Base-by-base conservation (phyloP, 2,329 filamentous ascomycete species). In the Pseudocercospora macadamiae region DNA sequence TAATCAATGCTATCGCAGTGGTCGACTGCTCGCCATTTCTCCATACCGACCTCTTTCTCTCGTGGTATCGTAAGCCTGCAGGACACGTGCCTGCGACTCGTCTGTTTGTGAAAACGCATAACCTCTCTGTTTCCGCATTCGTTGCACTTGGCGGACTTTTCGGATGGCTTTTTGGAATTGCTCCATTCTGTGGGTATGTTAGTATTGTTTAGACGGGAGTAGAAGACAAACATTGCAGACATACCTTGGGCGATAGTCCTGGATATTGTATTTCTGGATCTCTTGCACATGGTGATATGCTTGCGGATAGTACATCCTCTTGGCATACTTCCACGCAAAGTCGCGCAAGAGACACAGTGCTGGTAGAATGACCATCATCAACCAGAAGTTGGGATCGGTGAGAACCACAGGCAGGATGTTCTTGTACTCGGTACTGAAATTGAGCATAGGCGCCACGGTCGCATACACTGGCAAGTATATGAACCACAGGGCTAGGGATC, bases 211-310 rank as follows among this genome's bases (percentile, higher is more conserved):
- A n/a, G n/a, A n/a, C n/a, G n/a, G n/a, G n/a, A n/a, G n/a, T n/a
- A n/a, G n/a, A n/a, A n/a, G n/a, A n/a, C n/a, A n/a, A n/a, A n/a
- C n/a, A n/a, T n/a, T n/a, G n/a, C n/a, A n/a, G n/a, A 80, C 83
- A 67, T 84, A 93, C 90, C 95, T 88, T 62, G 95, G 95, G 72
- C 95, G 84, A 77, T 99, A 99, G 79, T 99, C 95, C 79, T 99
- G 95, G 61, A 99, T 96, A 70, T 99, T 99, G 80, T 97, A 99
- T 79, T 99, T 99, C 76, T 99, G 95, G 68, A 99, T 99, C 79
- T 99, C 95, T 77, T 99, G 95, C 64, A 99, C 95, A 75, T 99
- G 95, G 70, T 99, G 95, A 72, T 99, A 99, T 42, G 91, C 87
- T 77, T 97, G 90, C 19, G 95, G 95, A 67, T 88, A 89, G 79